A percentile compares a stretch with the other conserved stretches of the same genome.
These are phyloP conservation scores for Megacollybia marginata DNA, from an alignment of 768 basidiomycete species.

Conservation along the genomic window DNA sequence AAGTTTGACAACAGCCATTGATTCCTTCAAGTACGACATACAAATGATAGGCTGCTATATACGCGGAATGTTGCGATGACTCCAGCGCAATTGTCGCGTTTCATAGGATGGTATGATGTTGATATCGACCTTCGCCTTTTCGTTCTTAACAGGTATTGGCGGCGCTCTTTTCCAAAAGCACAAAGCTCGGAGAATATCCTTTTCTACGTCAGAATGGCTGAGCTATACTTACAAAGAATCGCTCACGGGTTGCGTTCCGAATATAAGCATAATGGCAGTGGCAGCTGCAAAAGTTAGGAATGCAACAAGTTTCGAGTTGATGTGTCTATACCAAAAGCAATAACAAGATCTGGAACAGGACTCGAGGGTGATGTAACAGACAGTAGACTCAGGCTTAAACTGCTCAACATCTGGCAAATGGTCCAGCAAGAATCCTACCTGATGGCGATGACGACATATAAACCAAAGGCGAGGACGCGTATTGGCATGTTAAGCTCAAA, in stretches of 20 bases:
- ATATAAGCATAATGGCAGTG: conserved; percentile 35
- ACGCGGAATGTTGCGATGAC: too few relatives aligned
- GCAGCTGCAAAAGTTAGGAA: conserved; percentile 24
- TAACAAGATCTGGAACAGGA: conserved; percentile 39
- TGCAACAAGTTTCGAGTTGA: background rate
- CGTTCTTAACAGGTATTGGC: too few relatives aligned
- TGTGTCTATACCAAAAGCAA: conserved; percentile 31
- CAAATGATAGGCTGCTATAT: too few relatives aligned
- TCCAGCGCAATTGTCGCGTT: too few relatives aligned
- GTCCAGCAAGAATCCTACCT: conserved; percentile 20
- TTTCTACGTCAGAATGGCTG: background rate
- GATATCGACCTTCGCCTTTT: too few relatives aligned
- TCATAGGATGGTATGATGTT: too few relatives aligned
- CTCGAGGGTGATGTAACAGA: conserved; percentile 36
- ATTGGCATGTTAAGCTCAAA: conserved; percentile 37
- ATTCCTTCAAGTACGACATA: too few relatives aligned
- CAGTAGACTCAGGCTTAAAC: conserved; percentile 33
- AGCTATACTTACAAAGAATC: background rate
- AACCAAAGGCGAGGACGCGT: conserved; percentile 37
- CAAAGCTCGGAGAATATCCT: conserved; percentile 30
- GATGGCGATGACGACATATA: conserved; percentile 33
- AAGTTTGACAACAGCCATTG: too few relatives aligned
- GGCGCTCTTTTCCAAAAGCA: conserved; percentile 22
- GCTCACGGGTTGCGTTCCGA: conserved; percentile 35
- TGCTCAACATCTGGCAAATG: background rate